Conservation (phyloP, 257 asterid species). For the Eustoma russellianum region DNA sequence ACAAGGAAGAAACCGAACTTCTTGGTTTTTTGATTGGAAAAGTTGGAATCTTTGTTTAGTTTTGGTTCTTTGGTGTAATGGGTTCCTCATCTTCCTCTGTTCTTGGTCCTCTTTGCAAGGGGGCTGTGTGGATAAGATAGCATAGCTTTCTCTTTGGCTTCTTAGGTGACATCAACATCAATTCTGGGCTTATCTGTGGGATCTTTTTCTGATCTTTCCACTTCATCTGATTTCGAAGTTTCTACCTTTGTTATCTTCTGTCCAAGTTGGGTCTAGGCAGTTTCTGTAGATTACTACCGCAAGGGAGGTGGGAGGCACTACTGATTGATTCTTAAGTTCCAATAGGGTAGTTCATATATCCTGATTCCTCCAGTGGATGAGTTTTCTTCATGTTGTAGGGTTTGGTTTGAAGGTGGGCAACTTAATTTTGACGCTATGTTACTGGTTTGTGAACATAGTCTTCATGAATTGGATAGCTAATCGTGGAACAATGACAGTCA, state of each 20-base stretch:
- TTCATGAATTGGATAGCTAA: constrained; percentile 62
- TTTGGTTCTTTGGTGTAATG: constrained; percentile 22
- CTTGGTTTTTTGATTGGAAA: constrained; percentile 9
- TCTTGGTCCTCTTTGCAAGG: constrained; percentile 30
- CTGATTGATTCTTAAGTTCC: constrained; percentile 11
- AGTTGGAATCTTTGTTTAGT: constrained; percentile 29
- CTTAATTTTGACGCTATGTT: constrained; percentile 57
- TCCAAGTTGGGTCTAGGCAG: constrained; percentile 7
- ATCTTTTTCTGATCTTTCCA: constrained; percentile 5
- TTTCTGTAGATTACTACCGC: constrained; percentile 14
- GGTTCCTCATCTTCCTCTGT: constrained; percentile 21
- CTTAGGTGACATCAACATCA: constrained; percentile 2
- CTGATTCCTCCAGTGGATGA: constrained; percentile 45
- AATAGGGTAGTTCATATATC: constrained; percentile 1
- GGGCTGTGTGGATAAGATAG: constrained; percentile 44
- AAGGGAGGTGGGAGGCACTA: constrained; percentile 6
- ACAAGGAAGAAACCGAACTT: constrained; percentile 27
- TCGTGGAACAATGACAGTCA: constrained; percentile 60
- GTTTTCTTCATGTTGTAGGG: constrained; percentile 61
- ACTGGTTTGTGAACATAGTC: constrained; percentile 59
- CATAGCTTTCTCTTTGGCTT: constrained; percentile 14
- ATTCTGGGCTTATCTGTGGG: constrained; percentile 16
- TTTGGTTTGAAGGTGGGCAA: constrained; percentile 82
- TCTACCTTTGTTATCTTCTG: constrained; percentile 13
- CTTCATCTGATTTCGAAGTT: constrained; percentile 13